Percentiles rank a stretch among this genome's conserved stretches.
phyloP scores from a whole-genome alignment of 148 eudicot species.

The Rhododendron vialii region DNA sequence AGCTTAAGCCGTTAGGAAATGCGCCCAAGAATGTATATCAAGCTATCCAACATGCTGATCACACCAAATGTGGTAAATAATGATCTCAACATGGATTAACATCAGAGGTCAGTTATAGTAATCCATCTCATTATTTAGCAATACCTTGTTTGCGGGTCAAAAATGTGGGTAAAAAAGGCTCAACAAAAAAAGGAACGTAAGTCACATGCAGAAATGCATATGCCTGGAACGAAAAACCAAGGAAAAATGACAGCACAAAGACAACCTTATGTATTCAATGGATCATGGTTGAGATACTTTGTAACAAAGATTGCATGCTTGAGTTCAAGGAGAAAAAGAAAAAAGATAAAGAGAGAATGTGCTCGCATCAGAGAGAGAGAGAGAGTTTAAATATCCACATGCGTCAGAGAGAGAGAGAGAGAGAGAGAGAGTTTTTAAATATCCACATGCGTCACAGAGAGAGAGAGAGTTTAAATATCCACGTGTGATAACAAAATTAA shows the following conservation, averaged over 20 bases:
- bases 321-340: background rate
- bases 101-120: too few species aligned
- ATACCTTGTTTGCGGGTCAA: background rate
- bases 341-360: background rate
- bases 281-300: background rate
- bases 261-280: background rate
- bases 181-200: background rate
- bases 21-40: too few species aligned
- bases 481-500: background rate
- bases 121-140: background rate
- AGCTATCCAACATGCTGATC: background rate
- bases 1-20: too few species aligned
- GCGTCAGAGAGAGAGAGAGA: background rate
- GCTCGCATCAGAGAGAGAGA: background rate
- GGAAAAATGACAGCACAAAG: background rate
- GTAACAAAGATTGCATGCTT: background rate
- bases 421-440: too few species aligned
- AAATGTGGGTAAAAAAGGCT: background rate
- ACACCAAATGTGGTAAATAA: background rate
- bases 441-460: background rate
- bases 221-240: background rate
- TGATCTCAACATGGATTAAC: background rate
- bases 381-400: background rate
- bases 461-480: background rate
- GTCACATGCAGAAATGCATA: background rate